Conservation (phyloP, 2,329 filamentous ascomycete genomes). For the Apiospora sp. region DNA sequence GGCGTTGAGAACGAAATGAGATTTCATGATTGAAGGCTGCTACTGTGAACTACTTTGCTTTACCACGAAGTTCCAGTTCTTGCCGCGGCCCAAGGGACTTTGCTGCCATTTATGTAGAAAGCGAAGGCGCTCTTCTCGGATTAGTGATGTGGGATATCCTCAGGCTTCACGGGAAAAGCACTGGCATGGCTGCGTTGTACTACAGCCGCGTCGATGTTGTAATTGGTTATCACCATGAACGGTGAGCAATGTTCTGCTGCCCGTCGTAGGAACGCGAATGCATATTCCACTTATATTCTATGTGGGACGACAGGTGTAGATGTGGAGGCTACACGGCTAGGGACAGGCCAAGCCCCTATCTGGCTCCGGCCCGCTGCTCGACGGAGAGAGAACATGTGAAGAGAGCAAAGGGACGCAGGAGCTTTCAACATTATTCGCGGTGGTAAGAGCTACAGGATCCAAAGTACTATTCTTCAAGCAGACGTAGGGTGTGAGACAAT, state of each 20-base stretch:
- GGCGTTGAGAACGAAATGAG: neutral
- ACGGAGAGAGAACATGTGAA: neutral
- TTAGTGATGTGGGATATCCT: neutral
- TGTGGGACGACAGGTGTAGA: neutral
- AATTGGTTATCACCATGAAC: neutral
- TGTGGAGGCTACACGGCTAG: too few species aligned
- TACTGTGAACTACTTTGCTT: too few species aligned
- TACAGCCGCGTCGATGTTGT: neutral
- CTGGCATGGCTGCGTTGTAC: neutral
- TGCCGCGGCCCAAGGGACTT: too few species aligned
- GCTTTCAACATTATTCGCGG: neutral
- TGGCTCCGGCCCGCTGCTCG: neutral
- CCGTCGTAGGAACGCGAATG: neutral
- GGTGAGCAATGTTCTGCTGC: neutral
- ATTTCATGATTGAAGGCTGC: neutral
- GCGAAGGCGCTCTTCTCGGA: neutral
- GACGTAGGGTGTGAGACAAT: neutral
- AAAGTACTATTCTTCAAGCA: too few species aligned
- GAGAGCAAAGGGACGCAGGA: too few species aligned
- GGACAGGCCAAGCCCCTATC: neutral
- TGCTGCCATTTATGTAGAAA: too few species aligned
- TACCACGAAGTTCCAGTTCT: neutral
- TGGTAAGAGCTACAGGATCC: neutral
- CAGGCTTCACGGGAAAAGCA: neutral
- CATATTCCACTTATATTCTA: neutral